Base-by-base conservation (phyloP, 257 asterid genomes). In the Cruciata laevipes region DNA sequence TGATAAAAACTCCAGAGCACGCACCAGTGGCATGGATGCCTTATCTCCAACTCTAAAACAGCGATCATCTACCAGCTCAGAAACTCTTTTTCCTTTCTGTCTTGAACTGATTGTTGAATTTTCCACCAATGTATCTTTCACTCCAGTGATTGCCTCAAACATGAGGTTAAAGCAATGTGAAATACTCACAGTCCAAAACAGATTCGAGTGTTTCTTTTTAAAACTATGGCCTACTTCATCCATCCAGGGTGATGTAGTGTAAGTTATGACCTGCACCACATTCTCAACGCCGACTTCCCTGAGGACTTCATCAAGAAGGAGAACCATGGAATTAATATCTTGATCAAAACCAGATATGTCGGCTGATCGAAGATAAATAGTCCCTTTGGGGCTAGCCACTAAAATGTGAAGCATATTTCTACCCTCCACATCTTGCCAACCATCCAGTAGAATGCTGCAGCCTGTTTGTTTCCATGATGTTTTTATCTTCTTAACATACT, bases 181-280 rank as follows among this genome's bases (percentile, higher is more conserved):
- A 5, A 88, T 78, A 65, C 87, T 82, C 16, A 80, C 84, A 0
- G 89, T 75, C 94, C 95, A 86, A 69, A 85, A 86, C 0, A 84
- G 24, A 0, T 77, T 61, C 58, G 73, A 73, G 59, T 77, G 73
- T 59, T 71, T 82, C 9, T 81, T 82, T 75, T 66, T 67, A 1
- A 89, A 35, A 51, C 49, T 68, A 79, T 71, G 68, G 8, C 94
- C 89, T 1, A 79, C 74, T 37, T 76, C 83, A 74, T 76, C 81
- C 86, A 83, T 75, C 73, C 79, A 79, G 20, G 75, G 31, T 16
- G 90, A 80, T 61, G 73, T 74, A 0, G 95, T 85, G 70, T 71
- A 66, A 1, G 86, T 65, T 7, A 84, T 67, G 5, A 90, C 76
- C 58, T 90, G 91, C 4, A 90, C 87, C 11, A 86, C 83, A 31